Base-by-base conservation (phyloP, 768 basidiomycete genomes). In the Boletus sp. region DNA sequence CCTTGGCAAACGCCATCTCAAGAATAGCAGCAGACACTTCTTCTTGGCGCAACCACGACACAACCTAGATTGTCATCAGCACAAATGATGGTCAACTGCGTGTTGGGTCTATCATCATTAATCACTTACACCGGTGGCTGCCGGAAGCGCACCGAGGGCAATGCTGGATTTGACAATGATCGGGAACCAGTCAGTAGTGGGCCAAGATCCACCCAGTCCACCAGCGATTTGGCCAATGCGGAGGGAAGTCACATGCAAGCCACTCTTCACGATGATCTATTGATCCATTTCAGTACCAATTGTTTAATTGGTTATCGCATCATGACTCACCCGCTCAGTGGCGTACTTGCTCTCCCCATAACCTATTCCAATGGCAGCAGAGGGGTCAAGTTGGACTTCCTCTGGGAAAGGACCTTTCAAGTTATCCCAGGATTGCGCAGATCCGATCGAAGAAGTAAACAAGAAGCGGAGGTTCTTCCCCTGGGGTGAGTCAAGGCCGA, bases 271-370 rank as follows among this genome's bases (percentile, higher is more conserved):
- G 32, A 83, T 71, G 7, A 81, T 64, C 70, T 77, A 24, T 15
- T n/a, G 7, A 20, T 17, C 3, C 14, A 20, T 7, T 30, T 63
- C 29, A 50, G 33, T 6, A 35, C 8, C 2, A 8, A 15, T 10
- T 7, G 1, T 29, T 11, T 12, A 8, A 7, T 32, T 10, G 35
- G 10, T 10, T n/a, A 4, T 24, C 24, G 24, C 24, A 24, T 24
- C 24, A 24, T 15, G 9, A 59, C 75, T n/a, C 47, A 73, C 70
- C 48, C 73, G 61, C 63, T 81, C 79, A 0, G 74, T 59, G 7
- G 75, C 57, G 58, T 77, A 81, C 62, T 83, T 83, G 1, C 71
- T 65, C 55, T 80, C 80, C 8, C 77, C 72, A 47, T 83, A 83
- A 0, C 81, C 81, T 14, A 54, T 58, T 2, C 78, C 77, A 4